Evolutionary conservation across 768 basidiomycete genomes (phyloP), one percentile per base, ranked within the genome.

Genomic region (Cystobasidium ongulense): DNA sequence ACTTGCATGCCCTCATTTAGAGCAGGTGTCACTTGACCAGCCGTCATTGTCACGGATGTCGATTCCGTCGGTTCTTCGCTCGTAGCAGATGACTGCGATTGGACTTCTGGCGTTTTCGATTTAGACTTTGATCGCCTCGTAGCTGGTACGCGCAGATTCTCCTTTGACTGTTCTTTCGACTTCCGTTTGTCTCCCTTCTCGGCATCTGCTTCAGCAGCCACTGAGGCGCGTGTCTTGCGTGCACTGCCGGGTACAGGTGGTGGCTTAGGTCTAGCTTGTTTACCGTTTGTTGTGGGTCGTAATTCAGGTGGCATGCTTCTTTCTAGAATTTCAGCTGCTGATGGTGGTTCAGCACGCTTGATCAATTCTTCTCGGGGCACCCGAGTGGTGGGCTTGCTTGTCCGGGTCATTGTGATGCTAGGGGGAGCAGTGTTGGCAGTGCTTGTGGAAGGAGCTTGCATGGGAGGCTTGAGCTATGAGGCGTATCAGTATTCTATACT

Each of bases 241-340:
- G 68, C 68, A 29, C 68, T 71, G 3, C 68, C 68, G 1, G 68
- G 68, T 25, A 71, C 68, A 11, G 68, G 68, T 31, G 68, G 68
- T 31, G 68, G 68, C 43, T 71, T 71, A 10, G 68, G 68, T 38
- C 68, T 52, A 35, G 36, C 68, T 41, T 54, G 52, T 25, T 59
- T 54, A 29, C 68, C 68, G 36, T 71, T 71, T 1, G 54, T 8
- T 11, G 50, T 36, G 1, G 53, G 27, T 17, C 68, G 68, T 29
- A 71, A 36, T 36, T 54, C 52, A 5, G 68, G 52, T 36, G 68
- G 68, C 52, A 59, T 59, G 10, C 46, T 71, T n/a, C 68, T 54
- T 29, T 71, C 68, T 13, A 71, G 36, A 17, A 43, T 61, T 43
- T 71, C 68, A n/a, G 54, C 15, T 35, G 68, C 54, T 10, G 68